These are phyloP conservation scores for Corchorus olitorius DNA, from an alignment of 345 rosid species.

Conservation along the genomic window DNA sequence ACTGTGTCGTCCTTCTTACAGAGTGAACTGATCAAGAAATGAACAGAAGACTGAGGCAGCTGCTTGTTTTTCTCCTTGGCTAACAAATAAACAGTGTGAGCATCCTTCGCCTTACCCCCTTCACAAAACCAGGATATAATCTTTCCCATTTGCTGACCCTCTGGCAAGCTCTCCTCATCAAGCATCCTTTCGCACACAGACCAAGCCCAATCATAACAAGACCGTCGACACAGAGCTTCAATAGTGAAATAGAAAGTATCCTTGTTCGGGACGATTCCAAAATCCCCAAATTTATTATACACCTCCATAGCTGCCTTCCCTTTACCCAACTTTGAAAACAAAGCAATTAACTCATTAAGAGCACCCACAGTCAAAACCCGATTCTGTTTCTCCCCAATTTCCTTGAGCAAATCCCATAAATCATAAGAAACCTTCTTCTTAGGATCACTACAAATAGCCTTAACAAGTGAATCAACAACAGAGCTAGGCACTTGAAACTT, in stretches of 20 bases:
- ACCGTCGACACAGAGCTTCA: slow-evolving; percentile 63
- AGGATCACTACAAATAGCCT: slow-evolving; percentile 39
- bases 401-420: slow-evolving; percentile 77
- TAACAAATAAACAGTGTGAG: slow-evolving; percentile 48
- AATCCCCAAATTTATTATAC: slow-evolving; percentile 57
- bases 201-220: slow-evolving; percentile 52
- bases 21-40: slow-evolving; percentile 51
- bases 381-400: slow-evolving; percentile 46
- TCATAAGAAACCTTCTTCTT: slow-evolving; percentile 53
- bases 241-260: slow-evolving; percentile 61
- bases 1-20: slow-evolving; percentile 61
- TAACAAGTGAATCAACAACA: slow-evolving; percentile 51
- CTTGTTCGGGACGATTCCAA: slow-evolving; percentile 52
- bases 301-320: slow-evolving; percentile 75
- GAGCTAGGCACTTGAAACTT: slow-evolving; percentile 37
- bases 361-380: slow-evolving; percentile 44
- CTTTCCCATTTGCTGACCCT: slow-evolving; percentile 51
- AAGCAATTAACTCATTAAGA: slow-evolving; percentile 67
- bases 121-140: slow-evolving; percentile 73
- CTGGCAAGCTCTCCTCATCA: slow-evolving; percentile 48
- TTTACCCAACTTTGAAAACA: slow-evolving; percentile 66
- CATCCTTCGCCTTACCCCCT: slow-evolving; percentile 58
- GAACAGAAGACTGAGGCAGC: slow-evolving; percentile 49
- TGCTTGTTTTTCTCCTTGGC: slow-evolving; percentile 51
- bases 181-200: slow-evolving; percentile 77